Evolutionary conservation across 805 yeast genomes (phyloP).

Genomic region (Yamadazyma kitorensis): DNA sequence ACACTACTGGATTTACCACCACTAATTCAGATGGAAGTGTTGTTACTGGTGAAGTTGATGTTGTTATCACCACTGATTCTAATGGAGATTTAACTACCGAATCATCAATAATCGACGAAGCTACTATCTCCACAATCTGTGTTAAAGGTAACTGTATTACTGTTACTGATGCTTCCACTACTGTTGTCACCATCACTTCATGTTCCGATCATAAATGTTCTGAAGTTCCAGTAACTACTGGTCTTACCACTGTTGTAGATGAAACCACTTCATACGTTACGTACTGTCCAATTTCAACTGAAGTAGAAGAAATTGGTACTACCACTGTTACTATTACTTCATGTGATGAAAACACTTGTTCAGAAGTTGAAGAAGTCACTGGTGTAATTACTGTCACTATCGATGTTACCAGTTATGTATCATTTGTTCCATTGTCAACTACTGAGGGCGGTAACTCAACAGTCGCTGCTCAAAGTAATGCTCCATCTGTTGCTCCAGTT

Average conservation of each 20-base stretch:
- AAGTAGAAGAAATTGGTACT: neutral
- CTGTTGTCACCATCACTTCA: conserved; percentile 34
- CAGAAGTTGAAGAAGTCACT: conserved; percentile 1
- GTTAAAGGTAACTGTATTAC: conserved; percentile 9
- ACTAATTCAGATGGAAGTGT: conserved; percentile 10
- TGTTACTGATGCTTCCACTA: conserved; percentile 16
- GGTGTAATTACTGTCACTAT: neutral
- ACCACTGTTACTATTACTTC: conserved; percentile 1
- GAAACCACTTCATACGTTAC: conserved; percentile 27
- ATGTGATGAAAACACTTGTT: neutral
- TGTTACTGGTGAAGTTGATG: conserved; percentile 11
- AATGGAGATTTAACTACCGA: conserved; percentile 9
- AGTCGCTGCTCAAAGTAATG: conserved; percentile 5
- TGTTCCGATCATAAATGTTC: conserved; percentile 30
- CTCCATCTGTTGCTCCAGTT: conserved; percentile 5
- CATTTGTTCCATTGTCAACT: neutral
- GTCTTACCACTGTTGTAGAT: conserved; percentile 30
- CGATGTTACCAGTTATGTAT: neutral
- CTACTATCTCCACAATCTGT: conserved; percentile 8
- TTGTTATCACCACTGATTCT: conserved; percentile 14
- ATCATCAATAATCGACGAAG: neutral
- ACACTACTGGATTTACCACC: conserved; percentile 12
- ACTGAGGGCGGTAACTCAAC: neutral
- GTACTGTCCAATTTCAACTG: conserved; percentile 24
- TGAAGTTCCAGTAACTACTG: conserved; percentile 29